Evolutionary conservation across 768 basidiomycete species (phyloP).

Genomic region (Inosperma sp.): DNA sequence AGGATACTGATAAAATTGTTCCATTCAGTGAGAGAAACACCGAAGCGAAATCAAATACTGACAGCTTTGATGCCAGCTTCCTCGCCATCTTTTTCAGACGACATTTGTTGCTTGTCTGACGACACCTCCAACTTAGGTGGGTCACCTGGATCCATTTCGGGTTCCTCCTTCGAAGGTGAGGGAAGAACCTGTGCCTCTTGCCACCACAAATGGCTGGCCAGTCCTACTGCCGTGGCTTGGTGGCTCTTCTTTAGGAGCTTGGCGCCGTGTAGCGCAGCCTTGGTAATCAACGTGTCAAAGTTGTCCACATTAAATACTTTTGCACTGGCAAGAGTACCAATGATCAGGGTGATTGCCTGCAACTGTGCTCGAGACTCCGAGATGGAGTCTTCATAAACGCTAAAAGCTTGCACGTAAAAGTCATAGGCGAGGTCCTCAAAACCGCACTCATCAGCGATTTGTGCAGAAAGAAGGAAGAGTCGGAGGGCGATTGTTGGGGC

Average conservation of each 20-base stretch:
- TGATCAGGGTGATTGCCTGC: conserved; percentile 95
- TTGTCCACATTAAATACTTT: conserved; percentile 92
- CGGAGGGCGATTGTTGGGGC: conserved; percentile 89
- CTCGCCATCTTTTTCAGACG: conserved; percentile 36
- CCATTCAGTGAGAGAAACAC: background rate
- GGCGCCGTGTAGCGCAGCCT: conserved; percentile 96
- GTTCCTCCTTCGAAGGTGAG: conserved; percentile 35
- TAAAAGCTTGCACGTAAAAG: conserved; percentile 96
- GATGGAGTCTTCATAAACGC: conserved; percentile 96
- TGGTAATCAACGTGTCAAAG: conserved; percentile 96
- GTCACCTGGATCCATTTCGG: conserved; percentile 21
- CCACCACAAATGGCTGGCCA: conserved; percentile 99
- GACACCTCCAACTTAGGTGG: conserved; percentile 23
- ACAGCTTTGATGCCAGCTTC: conserved; percentile 50
- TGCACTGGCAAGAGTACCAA: conserved; percentile 83
- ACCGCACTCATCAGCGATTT: conserved; percentile 90
- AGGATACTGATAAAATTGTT: conserved; percentile 52
- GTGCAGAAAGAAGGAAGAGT: conserved; percentile 91
- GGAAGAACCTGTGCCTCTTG: conserved; percentile 55
- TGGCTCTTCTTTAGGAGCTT: conserved; percentile 98
- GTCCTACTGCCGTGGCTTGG: conserved; percentile 89
- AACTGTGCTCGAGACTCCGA: conserved; percentile 94
- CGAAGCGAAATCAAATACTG: conserved; percentile 25
- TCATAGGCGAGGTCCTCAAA: conserved; percentile 97
- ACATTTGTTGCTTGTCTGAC: conserved; percentile 35